Base-by-base conservation (phyloP, 2,329 filamentous ascomycete genomes). In the Nothopassalora personata region DNA sequence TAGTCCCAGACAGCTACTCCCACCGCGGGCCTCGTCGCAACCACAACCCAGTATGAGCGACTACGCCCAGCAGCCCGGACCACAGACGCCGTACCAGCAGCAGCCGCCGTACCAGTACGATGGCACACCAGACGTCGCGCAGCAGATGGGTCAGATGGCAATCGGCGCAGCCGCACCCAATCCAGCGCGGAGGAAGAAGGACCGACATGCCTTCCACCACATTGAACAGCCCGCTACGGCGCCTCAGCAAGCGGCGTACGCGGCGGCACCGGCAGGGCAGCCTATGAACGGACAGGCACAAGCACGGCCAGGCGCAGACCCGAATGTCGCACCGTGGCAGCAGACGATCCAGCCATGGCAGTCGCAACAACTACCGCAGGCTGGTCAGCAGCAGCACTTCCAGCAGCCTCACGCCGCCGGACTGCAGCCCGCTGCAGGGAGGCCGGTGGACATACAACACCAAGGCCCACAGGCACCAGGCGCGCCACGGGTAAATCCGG, bases 201-300 rank as follows among this genome's bases (percentile, higher is more conserved):
- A 97, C 73, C 85, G 91, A 60, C 93, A 97, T 76, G 93, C 92
- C 64, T 89, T 96, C 74, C 93, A 97, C 74, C 87, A 85, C 43
- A 84, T 97, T 55, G 90, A 93, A 64, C 85, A 89, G 23, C 81
- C 86, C 11, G 80, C 80, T 5, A 85, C 86, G 53, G 58, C 60
- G 56, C 13, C 39, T 34, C 85, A 88, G 69, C 78, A 88, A 69
- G 78, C 85, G 10, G 78, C 85, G 10, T 89, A 89, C 76, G 87
- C 87, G 71, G 87, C 85, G 61, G 84, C 87, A 70, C 84, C 86
- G 1, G 80, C 83, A 27, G 77, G 79, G 10, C 81, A 83, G 67
- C 88, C 84, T 73, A 71, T 87, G 54, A 87, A 86, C 67, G 72
- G 71, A 45, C 66, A 70, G 46, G 66, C 71, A 46, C 66, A 68